phyloP scores from a whole-genome alignment of 1,284 basidiomycete genomes.

The Sanghuangporus baumii region DNA sequence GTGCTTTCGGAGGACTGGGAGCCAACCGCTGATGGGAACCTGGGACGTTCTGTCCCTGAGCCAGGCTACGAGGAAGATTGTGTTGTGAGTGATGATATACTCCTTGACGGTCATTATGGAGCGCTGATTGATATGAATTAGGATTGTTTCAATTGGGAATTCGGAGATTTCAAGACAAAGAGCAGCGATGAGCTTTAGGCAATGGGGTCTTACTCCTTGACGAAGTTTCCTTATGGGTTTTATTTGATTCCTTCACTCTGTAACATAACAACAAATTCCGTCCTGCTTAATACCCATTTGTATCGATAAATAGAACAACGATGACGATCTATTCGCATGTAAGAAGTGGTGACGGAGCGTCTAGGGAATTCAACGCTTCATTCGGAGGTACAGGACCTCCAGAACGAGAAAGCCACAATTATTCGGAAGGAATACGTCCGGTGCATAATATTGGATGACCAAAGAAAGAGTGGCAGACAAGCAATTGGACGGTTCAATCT shows the following conservation, averaged over 20 bases:
- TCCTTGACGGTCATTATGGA: neutral
- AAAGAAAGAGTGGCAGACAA: neutral
- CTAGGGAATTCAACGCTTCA: too few relatives aligned
- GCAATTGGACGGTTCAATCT: neutral
- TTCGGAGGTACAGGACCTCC: too few relatives aligned
- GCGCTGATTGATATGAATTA: slow-evolving; percentile 22
- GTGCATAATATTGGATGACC: neutral
- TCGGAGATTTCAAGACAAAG: slow-evolving; percentile 36
- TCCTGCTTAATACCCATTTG: too few relatives aligned
- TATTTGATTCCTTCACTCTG: too few relatives aligned
- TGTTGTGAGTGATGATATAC: slow-evolving; percentile 35
- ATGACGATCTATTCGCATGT: too few relatives aligned
- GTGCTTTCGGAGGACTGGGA: slow-evolving; percentile 71
- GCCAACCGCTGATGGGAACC: slow-evolving; percentile 28
- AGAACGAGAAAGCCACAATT: too few relatives aligned
- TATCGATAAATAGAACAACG: too few relatives aligned
- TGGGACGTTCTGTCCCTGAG: slow-evolving; percentile 28
- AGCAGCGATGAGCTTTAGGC: neutral
- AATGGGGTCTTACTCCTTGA: neutral
- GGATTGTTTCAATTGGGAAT: slow-evolving; percentile 71
- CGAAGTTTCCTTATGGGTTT: neutral
- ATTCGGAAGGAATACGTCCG: too few relatives aligned
- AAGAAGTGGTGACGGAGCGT: too few relatives aligned
- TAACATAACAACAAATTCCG: too few relatives aligned
- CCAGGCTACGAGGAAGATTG: slow-evolving; percentile 34